Evolutionary conservation across 1,139 yeast genomes (phyloP).

Genomic region (Casaregolazyma lundiana): DNA sequence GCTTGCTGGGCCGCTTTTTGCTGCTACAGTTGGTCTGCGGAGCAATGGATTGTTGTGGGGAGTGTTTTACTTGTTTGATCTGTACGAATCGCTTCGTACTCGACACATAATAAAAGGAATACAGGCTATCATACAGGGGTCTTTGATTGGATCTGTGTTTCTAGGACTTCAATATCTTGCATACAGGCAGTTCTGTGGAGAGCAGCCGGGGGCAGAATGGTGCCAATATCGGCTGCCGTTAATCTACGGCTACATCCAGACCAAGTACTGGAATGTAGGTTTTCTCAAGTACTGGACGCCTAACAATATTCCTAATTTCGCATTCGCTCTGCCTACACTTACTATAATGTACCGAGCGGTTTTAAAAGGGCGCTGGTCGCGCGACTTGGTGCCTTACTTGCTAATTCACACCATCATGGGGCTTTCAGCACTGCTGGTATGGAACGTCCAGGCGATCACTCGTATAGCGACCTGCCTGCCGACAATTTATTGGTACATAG

Average conservation of each 20-base stretch:
- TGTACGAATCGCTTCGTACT: conserved; percentile 13
- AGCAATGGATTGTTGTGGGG: conserved; percentile 79
- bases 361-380: background rate
- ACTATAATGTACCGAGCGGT: conserved; percentile 15
- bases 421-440: conserved; percentile 51
- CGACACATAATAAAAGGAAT: conserved; percentile 2
- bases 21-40: conserved; percentile 57
- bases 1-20: conserved; percentile 55
- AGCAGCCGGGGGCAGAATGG: conserved; percentile 48
- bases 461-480: conserved; percentile 78
- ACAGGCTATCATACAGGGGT: conserved; percentile 46
- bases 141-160: conserved; percentile 46
- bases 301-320: conserved; percentile 76
- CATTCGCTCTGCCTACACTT: conserved; percentile 67
- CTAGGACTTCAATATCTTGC: conserved; percentile 49
- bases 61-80: conserved; percentile 56
- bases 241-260: conserved; percentile 70
- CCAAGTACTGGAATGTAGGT: conserved; percentile 81
- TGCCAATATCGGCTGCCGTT: conserved; percentile 56
- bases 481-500: conserved; percentile 66
- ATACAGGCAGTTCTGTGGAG: conserved; percentile 58
- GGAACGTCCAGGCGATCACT: conserved; percentile 85
- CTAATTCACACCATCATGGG: conserved; percentile 39
- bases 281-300: conserved; percentile 76
- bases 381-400: conserved; percentile 21